These are phyloP conservation scores for Dendrocalamus latiflorus DNA, from an alignment of 202 grass and related monocot species.

Conservation along the genomic window DNA sequence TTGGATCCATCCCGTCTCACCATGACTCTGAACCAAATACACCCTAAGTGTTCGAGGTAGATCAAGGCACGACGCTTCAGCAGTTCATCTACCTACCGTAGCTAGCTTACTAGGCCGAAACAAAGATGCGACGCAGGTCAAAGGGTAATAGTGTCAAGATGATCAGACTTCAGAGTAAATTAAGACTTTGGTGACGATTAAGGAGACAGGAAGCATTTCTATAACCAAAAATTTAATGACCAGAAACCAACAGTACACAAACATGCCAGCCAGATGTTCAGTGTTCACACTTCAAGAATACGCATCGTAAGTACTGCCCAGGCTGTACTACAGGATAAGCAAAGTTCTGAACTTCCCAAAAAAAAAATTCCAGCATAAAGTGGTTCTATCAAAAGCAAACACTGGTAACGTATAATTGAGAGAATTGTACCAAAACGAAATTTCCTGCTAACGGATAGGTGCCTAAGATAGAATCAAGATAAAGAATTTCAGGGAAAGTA, in stretches of 20 bases:
- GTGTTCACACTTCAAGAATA: constrained; percentile 27
- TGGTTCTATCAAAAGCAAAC: constrained; percentile 1
- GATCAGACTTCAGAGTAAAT: background rate
- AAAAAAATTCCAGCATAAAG: background rate
- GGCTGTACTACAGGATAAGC: background rate
- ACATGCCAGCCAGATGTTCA: constrained; percentile 37
- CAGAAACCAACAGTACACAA: constrained; percentile 22
- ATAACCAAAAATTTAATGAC: constrained; percentile 32
- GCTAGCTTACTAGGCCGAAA: background rate
- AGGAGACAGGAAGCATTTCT: constrained; percentile 38
- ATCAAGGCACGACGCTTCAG: background rate
- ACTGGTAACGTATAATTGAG: background rate
- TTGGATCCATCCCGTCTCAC: too few species aligned
- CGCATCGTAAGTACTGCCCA: constrained; percentile 5
- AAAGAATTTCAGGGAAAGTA: background rate
- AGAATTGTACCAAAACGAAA: background rate
- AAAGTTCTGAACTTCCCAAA: background rate
- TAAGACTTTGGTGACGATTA: constrained; percentile 29
- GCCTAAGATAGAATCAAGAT: background rate
- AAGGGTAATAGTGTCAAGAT: constrained; percentile 11
- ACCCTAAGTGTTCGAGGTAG: background rate
- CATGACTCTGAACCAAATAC: too few species aligned
- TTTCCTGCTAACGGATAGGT: background rate
- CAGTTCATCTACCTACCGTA: background rate
- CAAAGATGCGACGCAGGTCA: background rate